phyloP scores from a whole-genome alignment of 495 filamentous ascomycete genomes.

The Penicillium chermesinum region DNA sequence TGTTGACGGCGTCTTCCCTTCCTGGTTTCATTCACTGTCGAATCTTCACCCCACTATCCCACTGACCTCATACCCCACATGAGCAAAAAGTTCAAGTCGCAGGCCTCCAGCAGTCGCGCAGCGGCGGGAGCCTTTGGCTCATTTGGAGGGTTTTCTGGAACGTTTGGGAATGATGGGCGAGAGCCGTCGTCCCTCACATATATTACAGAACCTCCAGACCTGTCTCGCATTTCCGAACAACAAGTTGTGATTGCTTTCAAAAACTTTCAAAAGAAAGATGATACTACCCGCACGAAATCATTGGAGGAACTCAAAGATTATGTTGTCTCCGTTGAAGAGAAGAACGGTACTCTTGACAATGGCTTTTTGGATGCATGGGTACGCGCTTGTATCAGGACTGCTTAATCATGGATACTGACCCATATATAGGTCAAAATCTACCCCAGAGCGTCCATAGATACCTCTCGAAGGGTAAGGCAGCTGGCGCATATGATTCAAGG shows the following conservation, averaged over 20 bases:
- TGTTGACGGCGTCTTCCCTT: constrained; percentile 4
- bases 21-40: constrained; percentile 2
- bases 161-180: constrained; percentile 43
- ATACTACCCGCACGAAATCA: constrained; percentile 87
- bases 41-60: constrained; percentile 22
- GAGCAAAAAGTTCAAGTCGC: constrained; percentile 67
- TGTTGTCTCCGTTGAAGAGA: constrained; percentile 44
- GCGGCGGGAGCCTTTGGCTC: constrained; percentile 45
- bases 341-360: constrained; percentile 60
- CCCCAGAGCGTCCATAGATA: constrained; percentile 82
- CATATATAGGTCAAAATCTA: constrained; percentile 78
- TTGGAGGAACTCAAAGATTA: constrained; percentile 75
- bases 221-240: constrained; percentile 69
- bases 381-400: too few species aligned
- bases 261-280: constrained; percentile 87
- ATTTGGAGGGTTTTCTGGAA: constrained; percentile 41
- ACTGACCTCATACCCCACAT: constrained; percentile 45
- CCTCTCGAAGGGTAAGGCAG: constrained; percentile 79
- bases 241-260: constrained; percentile 85
- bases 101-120: constrained; percentile 68
- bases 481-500: constrained; percentile 72
- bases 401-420: too few species aligned
- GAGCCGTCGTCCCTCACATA: constrained; percentile 68
- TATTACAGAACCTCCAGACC: constrained; percentile 76
- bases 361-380: constrained; percentile 83